Evolutionary conservation across 129 eudicot species (phyloP).

Genomic region (Lonicera japonica): DNA sequence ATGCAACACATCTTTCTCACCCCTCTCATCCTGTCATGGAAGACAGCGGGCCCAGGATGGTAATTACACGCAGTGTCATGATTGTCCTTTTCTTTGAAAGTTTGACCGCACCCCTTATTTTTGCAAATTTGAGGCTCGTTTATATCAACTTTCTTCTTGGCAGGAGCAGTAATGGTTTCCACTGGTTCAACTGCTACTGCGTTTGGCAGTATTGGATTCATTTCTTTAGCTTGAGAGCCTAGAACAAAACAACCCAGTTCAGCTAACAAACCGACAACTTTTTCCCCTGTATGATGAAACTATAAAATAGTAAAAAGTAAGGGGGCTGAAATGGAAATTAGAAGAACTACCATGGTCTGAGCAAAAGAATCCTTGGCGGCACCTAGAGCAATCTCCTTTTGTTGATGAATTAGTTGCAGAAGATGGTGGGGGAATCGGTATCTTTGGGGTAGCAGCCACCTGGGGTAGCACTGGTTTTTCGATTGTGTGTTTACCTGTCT

Average conservation of each 20-base stretch:
- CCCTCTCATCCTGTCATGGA: constrained; percentile 96
- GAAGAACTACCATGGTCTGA: constrained; percentile 71
- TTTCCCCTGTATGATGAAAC: not conserved
- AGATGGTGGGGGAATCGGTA: constrained; percentile 26
- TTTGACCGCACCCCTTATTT: constrained; percentile 94
- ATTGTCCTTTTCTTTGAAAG: constrained; percentile 79
- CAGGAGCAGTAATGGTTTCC: constrained; percentile 40
- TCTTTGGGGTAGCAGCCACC: constrained; percentile 37
- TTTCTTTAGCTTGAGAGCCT: constrained; percentile 55
- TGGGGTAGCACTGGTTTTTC: constrained; percentile 73
- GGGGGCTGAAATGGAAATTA: constrained; percentile 3
- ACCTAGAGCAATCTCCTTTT: constrained; percentile 74
- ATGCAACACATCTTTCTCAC: constrained; percentile 32
- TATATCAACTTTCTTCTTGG: constrained; percentile 59
- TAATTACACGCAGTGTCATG: constrained; percentile 84
- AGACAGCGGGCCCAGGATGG: constrained; percentile 96
- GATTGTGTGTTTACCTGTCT: constrained; percentile 85
- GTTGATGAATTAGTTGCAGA: constrained; percentile 39
- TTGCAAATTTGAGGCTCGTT: constrained; percentile 84
- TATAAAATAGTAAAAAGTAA: not conserved
- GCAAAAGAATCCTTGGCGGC: constrained; percentile 97
- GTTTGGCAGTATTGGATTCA: constrained; percentile 27
- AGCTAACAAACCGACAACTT: not conserved
- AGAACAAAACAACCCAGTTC: not conserved
- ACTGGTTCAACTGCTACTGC: constrained; percentile 20